Evolutionary conservation across 768 basidiomycete genomes (phyloP).

Genomic region (Boletus eberwhitei): DNA sequence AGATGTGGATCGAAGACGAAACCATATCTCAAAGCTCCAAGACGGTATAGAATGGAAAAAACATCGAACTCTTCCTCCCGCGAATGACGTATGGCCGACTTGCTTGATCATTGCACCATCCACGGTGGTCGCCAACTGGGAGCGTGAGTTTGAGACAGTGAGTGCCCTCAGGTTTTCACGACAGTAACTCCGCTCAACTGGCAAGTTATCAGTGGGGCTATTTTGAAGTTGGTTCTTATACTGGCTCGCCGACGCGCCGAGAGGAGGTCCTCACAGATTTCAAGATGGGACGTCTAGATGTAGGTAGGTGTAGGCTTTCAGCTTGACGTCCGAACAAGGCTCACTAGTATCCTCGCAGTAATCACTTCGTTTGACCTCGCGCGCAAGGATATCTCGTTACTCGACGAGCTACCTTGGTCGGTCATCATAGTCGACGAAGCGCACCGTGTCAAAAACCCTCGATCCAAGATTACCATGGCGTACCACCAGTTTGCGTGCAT

Average conservation of each 20-base stretch:
- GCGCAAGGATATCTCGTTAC: constrained; percentile 60
- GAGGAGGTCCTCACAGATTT: constrained; percentile 64
- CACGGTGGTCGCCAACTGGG: constrained; percentile 85
- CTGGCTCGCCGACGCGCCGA: constrained; percentile 50
- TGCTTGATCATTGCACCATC: constrained; percentile 85
- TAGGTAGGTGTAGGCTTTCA: constrained; percentile 49
- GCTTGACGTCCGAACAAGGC: background rate
- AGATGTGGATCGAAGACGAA: constrained; percentile 65
- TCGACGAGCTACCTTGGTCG: constrained; percentile 69
- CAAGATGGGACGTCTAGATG: constrained; percentile 76
- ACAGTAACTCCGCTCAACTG: background rate
- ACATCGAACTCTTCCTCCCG: constrained; percentile 52
- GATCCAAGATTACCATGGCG: constrained; percentile 61
- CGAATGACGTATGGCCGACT: constrained; percentile 79
- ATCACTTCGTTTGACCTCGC: constrained; percentile 80
- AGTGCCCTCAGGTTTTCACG: constrained; percentile 10
- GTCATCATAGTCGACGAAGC: constrained; percentile 86
- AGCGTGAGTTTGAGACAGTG: constrained; percentile 81
- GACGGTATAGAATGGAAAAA: constrained; percentile 54
- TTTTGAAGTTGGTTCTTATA: constrained; percentile 81
- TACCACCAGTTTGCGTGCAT: constrained; percentile 66
- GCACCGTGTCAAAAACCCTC: constrained; percentile 82
- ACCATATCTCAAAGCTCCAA: constrained; percentile 64
- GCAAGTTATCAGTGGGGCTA: constrained; percentile 74
- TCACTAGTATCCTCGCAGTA: constrained; percentile 42